Evolutionary conservation across 805 yeast species (phyloP), one percentile per base, ranked within the genome.

Genomic region (Naumovozyma baii): DNA sequence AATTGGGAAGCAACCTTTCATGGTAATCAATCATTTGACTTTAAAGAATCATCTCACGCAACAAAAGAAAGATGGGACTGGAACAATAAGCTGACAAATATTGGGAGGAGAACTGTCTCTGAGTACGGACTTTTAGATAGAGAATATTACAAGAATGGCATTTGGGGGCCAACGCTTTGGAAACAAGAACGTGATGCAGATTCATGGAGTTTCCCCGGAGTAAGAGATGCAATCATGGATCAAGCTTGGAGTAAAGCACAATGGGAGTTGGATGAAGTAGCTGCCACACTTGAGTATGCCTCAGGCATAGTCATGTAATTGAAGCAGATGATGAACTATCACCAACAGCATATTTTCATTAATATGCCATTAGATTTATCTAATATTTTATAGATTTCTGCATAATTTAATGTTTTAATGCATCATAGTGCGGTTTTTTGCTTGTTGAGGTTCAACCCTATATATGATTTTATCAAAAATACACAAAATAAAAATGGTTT

Each of bases 21-120:
- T 13, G 29, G 33, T 4, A 32, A 19, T 19, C 17, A 58, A 13
- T 64, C 67, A 16, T 70, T 67, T 32, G 60, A 70, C 2, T 85
- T 79, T 1, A 49, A 73, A 2, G 94, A 87, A 54, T 84, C 92
- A 1, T 72, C 82, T 2, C 54, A 78, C 38, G 61, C 82, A 29
- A 70, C 86, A 0, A 73, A 76, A 36, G 74, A 73, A 44, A 67
- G 96, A 49, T 73, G 83, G 79, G 74, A 73, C 40, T 82, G 90
- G 83, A 87, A 87, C 59, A 68, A 74, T 8, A 74, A 74, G 43
- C 59, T 83, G 50, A 59, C 72, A 5, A 52, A 62, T 8, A 66
- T 83, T 41, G 80, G 76, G 46, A 73, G 71, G 45, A 58, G 63
- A 7, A 67, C 80, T 42, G 49, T 78, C 8, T 54, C 64, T 10